These are phyloP conservation scores for Emmonsia crescens DNA, from an alignment of 2,329 filamentous ascomycete species.

Conservation along the genomic window DNA sequence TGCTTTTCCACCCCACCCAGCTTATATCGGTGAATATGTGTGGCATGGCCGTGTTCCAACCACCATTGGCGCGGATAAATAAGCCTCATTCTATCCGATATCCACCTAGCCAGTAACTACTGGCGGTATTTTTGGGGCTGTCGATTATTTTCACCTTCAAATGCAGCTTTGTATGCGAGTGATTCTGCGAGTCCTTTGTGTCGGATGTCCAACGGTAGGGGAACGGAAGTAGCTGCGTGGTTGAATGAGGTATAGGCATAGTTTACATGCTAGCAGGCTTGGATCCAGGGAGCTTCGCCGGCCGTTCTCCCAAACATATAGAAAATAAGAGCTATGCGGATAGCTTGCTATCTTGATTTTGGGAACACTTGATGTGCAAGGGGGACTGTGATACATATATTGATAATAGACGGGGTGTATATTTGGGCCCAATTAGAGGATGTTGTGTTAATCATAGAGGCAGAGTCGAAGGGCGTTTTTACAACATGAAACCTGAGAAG, in stretches of 20 bases:
- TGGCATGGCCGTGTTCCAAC: not conserved
- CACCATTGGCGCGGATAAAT: not conserved
- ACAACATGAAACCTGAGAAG: too few relatives aligned
- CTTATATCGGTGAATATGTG: not conserved
- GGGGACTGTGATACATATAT: too few relatives aligned
- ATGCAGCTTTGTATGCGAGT: not conserved
- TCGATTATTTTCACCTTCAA: not conserved
- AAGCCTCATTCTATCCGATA: not conserved
- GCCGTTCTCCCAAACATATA: not conserved
- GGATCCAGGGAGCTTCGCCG: not conserved
- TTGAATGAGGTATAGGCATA: not conserved
- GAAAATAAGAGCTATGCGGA: not conserved
- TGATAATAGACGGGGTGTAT: too few relatives aligned
- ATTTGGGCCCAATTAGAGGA: too few relatives aligned
- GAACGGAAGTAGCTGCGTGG: not conserved
- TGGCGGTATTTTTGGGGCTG: too few relatives aligned
- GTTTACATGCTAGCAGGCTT: not conserved
- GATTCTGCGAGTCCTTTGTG: not conserved
- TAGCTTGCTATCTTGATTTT: too few relatives aligned
- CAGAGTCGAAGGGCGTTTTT: too few relatives aligned
- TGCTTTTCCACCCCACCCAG: not conserved
- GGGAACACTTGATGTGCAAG: too few relatives aligned
- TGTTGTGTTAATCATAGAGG: too few relatives aligned
- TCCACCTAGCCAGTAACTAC: not conserved
- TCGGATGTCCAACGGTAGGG: not conserved